phyloP scores from a whole-genome alignment of 2,329 filamentous ascomycete genomes.

The Calcarisporium arbuscula region DNA sequence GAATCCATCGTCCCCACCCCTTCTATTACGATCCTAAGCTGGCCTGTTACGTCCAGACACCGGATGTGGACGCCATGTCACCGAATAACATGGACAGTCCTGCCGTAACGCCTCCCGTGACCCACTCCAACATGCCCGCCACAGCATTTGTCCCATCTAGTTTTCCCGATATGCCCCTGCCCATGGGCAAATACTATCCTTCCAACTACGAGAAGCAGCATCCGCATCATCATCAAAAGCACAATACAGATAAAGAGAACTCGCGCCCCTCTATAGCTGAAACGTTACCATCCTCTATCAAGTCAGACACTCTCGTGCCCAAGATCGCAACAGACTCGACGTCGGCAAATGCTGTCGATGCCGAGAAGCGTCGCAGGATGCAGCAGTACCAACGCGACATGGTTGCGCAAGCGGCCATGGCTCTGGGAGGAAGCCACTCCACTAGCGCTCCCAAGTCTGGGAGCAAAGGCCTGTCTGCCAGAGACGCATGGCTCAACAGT shows the following conservation, averaged over 20 bases:
- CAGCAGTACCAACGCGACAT: slow-evolving; percentile 57
- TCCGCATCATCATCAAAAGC: slow-evolving; percentile 16
- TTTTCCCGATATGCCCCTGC: slow-evolving; percentile 39
- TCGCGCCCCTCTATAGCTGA: slow-evolving; percentile 18
- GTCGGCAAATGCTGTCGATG: slow-evolving; percentile 15
- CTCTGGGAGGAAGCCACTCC: slow-evolving; percentile 23
- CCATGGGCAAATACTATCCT: slow-evolving; percentile 58
- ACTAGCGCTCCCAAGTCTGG: slow-evolving; percentile 17
- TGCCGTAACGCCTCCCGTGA: slow-evolving; percentile 14
- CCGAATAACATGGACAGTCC: slow-evolving; percentile 16
- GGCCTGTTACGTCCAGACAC: slow-evolving; percentile 27
- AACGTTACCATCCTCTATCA: slow-evolving; percentile 23
- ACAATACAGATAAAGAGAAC: slow-evolving; percentile 9
- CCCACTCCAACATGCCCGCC: slow-evolving; percentile 34
- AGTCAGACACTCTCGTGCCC: slow-evolving; percentile 29
- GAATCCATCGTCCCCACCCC: slow-evolving; percentile 44
- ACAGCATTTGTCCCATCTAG: slow-evolving; percentile 46
- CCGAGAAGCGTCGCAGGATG: slow-evolving; percentile 44
- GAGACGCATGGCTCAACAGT: slow-evolving; percentile 31
- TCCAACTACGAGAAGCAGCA: slow-evolving; percentile 47
- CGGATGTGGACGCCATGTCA: slow-evolving; percentile 21
- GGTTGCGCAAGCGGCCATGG: slow-evolving; percentile 50
- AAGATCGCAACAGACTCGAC: slow-evolving; percentile 3
- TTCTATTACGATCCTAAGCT: slow-evolving; percentile 39
- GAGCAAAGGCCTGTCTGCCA: slow-evolving; percentile 19